phyloP scores from a whole-genome alignment of 2,329 filamentous ascomycete genomes.

The Curvularia hawaiiensis region DNA sequence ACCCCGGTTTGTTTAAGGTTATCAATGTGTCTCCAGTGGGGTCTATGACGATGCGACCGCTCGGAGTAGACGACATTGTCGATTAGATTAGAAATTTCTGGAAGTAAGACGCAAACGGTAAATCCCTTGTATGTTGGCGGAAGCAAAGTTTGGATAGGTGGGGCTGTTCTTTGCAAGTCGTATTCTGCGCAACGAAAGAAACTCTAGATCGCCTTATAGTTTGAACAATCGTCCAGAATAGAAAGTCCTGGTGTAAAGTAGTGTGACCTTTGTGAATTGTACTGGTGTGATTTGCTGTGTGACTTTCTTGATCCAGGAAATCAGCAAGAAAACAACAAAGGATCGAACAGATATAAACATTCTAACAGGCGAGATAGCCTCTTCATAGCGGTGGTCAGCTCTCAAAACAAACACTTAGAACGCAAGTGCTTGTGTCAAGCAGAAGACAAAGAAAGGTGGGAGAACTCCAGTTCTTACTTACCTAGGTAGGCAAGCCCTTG shows the following conservation, averaged over 20 bases:
- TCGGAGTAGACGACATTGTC: background rate
- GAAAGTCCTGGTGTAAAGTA: too few species aligned
- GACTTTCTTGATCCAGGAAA: background rate
- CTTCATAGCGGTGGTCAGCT: background rate
- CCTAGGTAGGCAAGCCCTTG: conserved; percentile 1
- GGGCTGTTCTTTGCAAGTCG: background rate
- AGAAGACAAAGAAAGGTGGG: conserved; percentile 1
- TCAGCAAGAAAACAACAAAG: background rate
- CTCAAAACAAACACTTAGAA: background rate
- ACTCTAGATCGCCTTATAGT: background rate
- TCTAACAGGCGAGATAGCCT: background rate
- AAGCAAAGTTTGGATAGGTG: background rate
- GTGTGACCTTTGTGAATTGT: background rate
- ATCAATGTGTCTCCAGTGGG: conserved; percentile 10
- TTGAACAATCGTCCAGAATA: background rate
- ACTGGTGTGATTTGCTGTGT: background rate
- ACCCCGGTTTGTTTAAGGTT: background rate
- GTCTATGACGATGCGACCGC: conserved; percentile 2
- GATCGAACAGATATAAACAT: background rate
- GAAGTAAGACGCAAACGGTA: too few species aligned
- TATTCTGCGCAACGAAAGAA: background rate
- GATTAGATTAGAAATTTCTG: too few species aligned
- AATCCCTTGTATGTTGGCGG: background rate
- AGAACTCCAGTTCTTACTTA: conserved; percentile 1
- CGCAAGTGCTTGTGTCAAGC: background rate